Evolutionary conservation across 2,329 filamentous ascomycete species (phyloP), one percentile per base, ranked within the genome.

Genomic region (Akanthomyces lecanii): DNA sequence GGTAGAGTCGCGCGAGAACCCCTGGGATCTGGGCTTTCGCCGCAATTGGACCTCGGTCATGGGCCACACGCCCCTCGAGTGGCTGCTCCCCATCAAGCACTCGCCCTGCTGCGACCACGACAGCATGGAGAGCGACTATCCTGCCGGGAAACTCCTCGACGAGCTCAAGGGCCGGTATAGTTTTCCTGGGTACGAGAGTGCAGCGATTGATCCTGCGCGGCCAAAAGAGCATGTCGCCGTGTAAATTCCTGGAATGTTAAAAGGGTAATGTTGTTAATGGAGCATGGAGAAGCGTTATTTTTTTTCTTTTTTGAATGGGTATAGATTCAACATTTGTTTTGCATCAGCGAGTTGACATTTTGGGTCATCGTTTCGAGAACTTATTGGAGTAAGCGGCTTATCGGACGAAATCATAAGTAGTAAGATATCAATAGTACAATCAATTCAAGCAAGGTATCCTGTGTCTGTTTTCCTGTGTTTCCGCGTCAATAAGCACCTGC

Each of bases 11-110:
- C 88, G 90, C 11, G 88, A 95, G 68, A 97, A 97, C 68, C 91
- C 92, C 0, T 99, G 92, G 87, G 85, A 96, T 69, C 78, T 95
- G 0, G 91, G 90, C 2, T 76, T 77, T 10, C 80, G 83, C 65
- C 76, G 80, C 33, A 98, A 98, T 71, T 88, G 92, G 77, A 85
- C 86, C 66, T 83, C 88, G 16, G 85, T 97, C 28, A 92, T 99
- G 87, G 94, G 94, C 0, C 76, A 82, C 53, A 84, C 77, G 23
- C 66, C 87, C 2, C 65, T 88, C 16, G 90, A 97, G 64, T 98
- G 93, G 93, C 71, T 97, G 14, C 76, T 97, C 1, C 94, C 94
- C 0, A 73, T 96, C 40, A 85, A 81, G 63, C 81, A 84, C 64
- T 92, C 90, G 5, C 94, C 94, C 0, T 94, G 90, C 73, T 82